Conservation (phyloP, 2,329 filamentous ascomycete genomes). For the Sphaceloma murrayae region DNA sequence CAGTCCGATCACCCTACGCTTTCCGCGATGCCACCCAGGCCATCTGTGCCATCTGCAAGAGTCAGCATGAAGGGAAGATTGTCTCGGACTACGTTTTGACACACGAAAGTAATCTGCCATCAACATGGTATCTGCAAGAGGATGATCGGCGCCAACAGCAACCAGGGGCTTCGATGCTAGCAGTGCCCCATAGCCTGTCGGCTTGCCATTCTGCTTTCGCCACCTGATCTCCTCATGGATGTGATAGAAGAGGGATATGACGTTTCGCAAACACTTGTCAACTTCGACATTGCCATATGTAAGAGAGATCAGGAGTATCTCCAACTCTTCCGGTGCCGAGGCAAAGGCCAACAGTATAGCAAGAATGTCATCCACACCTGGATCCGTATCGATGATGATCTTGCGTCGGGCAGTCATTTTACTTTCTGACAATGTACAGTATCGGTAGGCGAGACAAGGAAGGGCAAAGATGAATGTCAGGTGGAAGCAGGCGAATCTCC, state of each 20-base stretch:
- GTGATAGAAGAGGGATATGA: constrained; percentile 82
- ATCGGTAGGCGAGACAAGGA: no score
- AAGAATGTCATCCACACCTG: constrained; percentile 79
- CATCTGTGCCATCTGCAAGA: constrained; percentile 37
- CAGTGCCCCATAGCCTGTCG: constrained; percentile 64
- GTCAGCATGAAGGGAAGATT: no score
- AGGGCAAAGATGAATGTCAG: no score
- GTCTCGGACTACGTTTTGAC: no score
- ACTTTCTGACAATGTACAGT: not conserved
- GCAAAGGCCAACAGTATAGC: constrained; percentile 81
- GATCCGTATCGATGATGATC: constrained; percentile 71
- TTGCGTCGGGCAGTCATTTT: constrained; percentile 39
- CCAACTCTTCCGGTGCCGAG: constrained; percentile 70
- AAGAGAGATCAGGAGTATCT: constrained; percentile 74
- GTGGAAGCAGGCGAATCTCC: no score
- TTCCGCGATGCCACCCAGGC: constrained; percentile 40
- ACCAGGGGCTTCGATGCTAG: constrained; percentile 60
- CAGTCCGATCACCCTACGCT: constrained; percentile 27
- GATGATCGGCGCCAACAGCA: constrained; percentile 76
- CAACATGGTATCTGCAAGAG: constrained; percentile 72
- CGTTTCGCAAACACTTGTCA: constrained; percentile 76
- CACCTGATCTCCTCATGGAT: constrained; percentile 82
- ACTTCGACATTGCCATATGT: constrained; percentile 92
- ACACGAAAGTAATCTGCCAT: constrained; percentile 67
- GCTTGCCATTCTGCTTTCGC: constrained; percentile 59